phyloP scores from a whole-genome alignment of 179 eudicot species.

The Silene vulgaris region DNA sequence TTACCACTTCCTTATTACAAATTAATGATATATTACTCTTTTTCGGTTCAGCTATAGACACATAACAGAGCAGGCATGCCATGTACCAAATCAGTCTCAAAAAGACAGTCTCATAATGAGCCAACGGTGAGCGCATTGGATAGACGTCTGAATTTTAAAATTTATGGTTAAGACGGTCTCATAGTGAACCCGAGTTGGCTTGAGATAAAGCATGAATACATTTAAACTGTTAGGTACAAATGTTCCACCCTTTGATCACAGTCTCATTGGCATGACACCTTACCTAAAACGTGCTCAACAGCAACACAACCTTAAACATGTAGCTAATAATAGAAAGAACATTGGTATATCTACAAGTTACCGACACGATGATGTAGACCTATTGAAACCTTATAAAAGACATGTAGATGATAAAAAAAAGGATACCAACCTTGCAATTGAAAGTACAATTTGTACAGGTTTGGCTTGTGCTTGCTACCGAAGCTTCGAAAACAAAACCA shows the following conservation, averaged over 20 bases:
- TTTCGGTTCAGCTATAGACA: constrained; percentile 12
- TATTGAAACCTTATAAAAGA: background rate
- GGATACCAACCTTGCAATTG: constrained; percentile 61
- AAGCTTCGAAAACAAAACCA: constrained; percentile 55
- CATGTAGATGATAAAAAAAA: background rate
- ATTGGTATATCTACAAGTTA: background rate
- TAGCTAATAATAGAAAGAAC: background rate
- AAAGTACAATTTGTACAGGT: constrained; percentile 45
- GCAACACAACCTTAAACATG: background rate
- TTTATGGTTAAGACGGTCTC: background rate
- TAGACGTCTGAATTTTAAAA: too few species aligned
- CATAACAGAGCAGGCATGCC: background rate
- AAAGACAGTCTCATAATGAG: background rate
- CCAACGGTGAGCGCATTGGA: background rate
- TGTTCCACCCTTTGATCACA: background rate
- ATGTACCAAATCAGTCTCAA: background rate
- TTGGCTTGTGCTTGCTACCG: constrained; percentile 30
- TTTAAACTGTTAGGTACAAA: background rate
- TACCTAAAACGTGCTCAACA: constrained; percentile 5
- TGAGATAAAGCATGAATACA: too few species aligned
- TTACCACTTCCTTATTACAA: constrained; percentile 13
- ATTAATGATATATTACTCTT: background rate
- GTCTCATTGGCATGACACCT: background rate
- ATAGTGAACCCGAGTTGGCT: background rate
- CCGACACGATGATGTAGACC: background rate